These are phyloP conservation scores for Vickermania ingenoplastis DNA, from an alignment of 208 protist species.

Conservation along the genomic window DNA sequence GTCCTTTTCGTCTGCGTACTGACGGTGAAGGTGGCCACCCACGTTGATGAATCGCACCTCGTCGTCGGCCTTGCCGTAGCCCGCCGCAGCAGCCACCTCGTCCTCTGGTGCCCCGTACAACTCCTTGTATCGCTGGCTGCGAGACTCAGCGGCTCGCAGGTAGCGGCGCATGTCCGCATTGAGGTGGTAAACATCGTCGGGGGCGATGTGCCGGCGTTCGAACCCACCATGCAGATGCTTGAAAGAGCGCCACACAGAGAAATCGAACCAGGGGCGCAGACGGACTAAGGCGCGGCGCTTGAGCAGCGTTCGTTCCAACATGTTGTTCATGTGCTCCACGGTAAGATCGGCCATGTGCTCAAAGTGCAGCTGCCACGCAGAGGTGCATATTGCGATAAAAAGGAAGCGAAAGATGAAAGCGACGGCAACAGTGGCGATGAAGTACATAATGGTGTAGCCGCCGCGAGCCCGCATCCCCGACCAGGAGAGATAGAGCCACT, in stretches of 20 bases:
- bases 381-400: constrained; percentile 81
- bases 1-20: constrained; percentile 12
- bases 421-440: constrained; percentile 61
- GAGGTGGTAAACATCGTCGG: constrained; percentile 82
- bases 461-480: constrained; percentile 69
- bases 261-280: constrained; percentile 82
- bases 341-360: constrained; percentile 45
- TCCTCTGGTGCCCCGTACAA: constrained; percentile 11
- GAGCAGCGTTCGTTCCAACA: constrained; percentile 1
- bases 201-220: constrained; percentile 74
- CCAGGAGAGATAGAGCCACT: constrained; percentile 86
- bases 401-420: constrained; percentile 80
- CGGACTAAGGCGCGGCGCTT: constrained; percentile 6
- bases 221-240: constrained; percentile 89
- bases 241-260: constrained; percentile 86
- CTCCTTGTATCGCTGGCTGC: constrained; percentile 46
- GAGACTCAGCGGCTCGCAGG: constrained; percentile 70
- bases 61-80: constrained; percentile 8
- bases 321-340: constrained; percentile 13
- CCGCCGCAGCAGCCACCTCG: neutral
- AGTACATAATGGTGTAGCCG: constrained; percentile 82
- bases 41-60: constrained; percentile 65
- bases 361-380: constrained; percentile 75
- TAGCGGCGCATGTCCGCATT: constrained; percentile 82
- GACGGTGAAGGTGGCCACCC: constrained; percentile 63